phyloP scores from a whole-genome alignment of 2,329 filamentous ascomycete genomes.

The Pyrenophora graminea region DNA sequence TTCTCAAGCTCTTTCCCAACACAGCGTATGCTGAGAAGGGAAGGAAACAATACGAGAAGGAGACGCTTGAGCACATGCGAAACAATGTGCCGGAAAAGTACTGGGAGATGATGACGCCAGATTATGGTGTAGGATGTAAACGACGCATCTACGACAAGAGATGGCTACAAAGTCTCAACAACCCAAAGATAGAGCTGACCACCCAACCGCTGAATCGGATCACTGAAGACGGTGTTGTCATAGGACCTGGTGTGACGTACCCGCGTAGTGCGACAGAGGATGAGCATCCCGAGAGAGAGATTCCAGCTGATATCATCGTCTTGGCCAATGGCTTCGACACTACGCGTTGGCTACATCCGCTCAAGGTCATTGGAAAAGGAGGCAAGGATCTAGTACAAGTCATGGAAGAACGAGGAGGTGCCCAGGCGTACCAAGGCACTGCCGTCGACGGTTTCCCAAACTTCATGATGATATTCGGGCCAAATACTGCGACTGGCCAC shows the following conservation, averaged over 20 bases:
- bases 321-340: constrained; percentile 66
- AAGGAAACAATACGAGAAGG: constrained; percentile 49
- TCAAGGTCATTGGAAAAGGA: constrained; percentile 58
- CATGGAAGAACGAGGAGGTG: constrained; percentile 64
- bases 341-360: constrained; percentile 57
- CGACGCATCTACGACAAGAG: constrained; percentile 63
- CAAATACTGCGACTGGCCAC: constrained; percentile 67
- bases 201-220: constrained; percentile 57
- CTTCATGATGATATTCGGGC: constrained; percentile 67
- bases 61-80: constrained; percentile 54
- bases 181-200: constrained; percentile 59
- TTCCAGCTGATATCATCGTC: constrained; percentile 64
- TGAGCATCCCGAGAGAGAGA: constrained; percentile 43
- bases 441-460: constrained; percentile 63
- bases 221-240: constrained; percentile 53
- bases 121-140: constrained; percentile 68
- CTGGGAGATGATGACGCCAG: constrained; percentile 63
- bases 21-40: constrained; percentile 44
- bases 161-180: constrained; percentile 60
- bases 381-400: constrained; percentile 58
- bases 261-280: constrained; percentile 46
- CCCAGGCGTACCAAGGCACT: constrained; percentile 64
- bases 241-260: constrained; percentile 57
- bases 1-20: constrained; percentile 55
- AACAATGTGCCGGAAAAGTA: constrained; percentile 61